Base-by-base conservation (phyloP, 768 basidiomycete genomes). In the Xerocomellus amylosporus region DNA sequence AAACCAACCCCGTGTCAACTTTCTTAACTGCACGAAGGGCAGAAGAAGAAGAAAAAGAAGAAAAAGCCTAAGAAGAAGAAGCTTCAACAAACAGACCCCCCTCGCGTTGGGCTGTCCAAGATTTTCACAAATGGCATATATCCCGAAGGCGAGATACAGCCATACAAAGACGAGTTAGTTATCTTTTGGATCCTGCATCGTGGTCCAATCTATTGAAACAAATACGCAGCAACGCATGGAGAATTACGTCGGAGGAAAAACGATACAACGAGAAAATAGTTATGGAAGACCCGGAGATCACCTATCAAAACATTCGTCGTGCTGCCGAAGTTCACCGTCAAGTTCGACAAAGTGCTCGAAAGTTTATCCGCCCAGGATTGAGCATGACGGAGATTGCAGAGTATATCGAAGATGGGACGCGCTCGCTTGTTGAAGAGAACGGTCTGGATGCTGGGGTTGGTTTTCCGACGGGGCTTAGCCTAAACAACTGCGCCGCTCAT, bases 321-420 rank as follows among this genome's bases (percentile, higher is more conserved):
- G 97, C 87, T 38, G 90, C 91, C n/a, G 95, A 98, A 73, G 94
- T 96, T 12, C 97, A 99, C 70, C 82, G 97, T 43, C 89, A 90
- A 68, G 96, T 95, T 49, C 86, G 97, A 51, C 75, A 82, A 55
- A 81, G 88, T 64, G 93, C 91, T 4, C 84, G 85, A 62, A 86
- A 86, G 68, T 77, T 75, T 55, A 98, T 99, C 64, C 84, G 84
- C 55, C 94, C 95, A 12, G 97, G 97, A 1, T 89, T 97, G 92
- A 79, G 81, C 36, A 90, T 93, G 89, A 94, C 86, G 2, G 90
- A 96, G 63, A 97, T 99, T 60, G 95, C 86, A 31, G 86, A 98
- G 55, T 79, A 85, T 63, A 95, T 99, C 64, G 97, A 99, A 73
- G 86, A 94, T 62, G 89, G 91, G 9, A 92, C 89, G 24, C 80